Percentiles rank a stretch among this genome's conserved stretches.
These are phyloP conservation scores for Parsonsia alboflavescens DNA, from an alignment of 257 asterid species.

Conservation along the genomic window DNA sequence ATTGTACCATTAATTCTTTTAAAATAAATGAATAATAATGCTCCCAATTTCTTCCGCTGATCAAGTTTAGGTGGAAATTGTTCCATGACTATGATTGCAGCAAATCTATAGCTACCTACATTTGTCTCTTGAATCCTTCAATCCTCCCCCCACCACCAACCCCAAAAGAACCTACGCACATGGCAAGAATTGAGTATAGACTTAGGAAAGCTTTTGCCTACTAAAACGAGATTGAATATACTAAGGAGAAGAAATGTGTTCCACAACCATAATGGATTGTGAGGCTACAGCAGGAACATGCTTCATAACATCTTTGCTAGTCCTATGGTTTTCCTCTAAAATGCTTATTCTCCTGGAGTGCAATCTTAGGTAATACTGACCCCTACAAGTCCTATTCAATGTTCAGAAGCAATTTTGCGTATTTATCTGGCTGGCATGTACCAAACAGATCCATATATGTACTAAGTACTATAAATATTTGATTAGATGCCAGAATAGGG, in stretches of 20 bases:
- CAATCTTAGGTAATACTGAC: not conserved
- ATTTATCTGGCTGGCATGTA: not conserved
- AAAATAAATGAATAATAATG: no score
- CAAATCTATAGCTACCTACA: not conserved
- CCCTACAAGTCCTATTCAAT: not conserved
- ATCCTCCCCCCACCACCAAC: not conserved
- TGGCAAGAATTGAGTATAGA: not conserved
- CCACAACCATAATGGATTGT: not conserved
- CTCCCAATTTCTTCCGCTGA: not conserved
- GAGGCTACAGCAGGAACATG: not conserved
- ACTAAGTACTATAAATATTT: no score
- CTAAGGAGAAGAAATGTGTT: not conserved
- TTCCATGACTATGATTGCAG: not conserved
- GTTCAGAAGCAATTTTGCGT: not conserved
- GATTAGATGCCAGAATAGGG: not conserved
- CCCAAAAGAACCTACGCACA: not conserved
- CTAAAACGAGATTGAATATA: not conserved
- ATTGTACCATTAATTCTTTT: not conserved
- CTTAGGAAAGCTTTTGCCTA: not conserved
- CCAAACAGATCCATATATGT: constrained; percentile 1
- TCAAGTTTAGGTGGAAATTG: not conserved
- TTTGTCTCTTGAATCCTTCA: not conserved
- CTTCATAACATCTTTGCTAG: not conserved
- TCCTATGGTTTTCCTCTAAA: not conserved
- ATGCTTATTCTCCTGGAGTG: not conserved